Conservation (phyloP, 306 rosid genomes). For the Glycine tomentella region DNA sequence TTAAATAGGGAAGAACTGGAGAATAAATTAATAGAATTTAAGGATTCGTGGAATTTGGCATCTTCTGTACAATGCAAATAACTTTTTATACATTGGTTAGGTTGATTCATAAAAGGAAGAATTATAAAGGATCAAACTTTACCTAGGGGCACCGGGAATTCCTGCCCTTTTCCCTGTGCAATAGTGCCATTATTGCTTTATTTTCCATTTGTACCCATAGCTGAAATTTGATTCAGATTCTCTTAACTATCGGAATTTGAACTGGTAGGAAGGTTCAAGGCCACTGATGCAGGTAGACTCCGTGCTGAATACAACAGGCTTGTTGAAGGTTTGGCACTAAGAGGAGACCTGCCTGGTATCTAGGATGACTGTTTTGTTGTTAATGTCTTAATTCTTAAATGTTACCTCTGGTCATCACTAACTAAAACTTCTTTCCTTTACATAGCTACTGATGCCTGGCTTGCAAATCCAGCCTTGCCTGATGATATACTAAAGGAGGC, state of each 20-base stretch:
- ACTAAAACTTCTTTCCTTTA: slow-evolving; percentile 40
- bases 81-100: slow-evolving; percentile 1
- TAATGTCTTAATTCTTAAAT: slow-evolving; percentile 21
- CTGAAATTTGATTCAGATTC: slow-evolving; percentile 54
- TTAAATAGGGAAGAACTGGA: not conserved
- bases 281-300: slow-evolving; percentile 94
- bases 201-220: slow-evolving; percentile 35
- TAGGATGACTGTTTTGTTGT: slow-evolving; percentile 32
- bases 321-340: slow-evolving; percentile 91
- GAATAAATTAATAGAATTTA: not conserved
- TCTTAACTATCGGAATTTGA: slow-evolving; percentile 69
- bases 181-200: slow-evolving; percentile 23
- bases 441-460: slow-evolving; percentile 84
- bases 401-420: slow-evolving; percentile 23
- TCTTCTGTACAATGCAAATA: not conserved
- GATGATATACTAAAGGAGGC: slow-evolving; percentile 97
- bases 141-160: slow-evolving; percentile 1
- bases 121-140: slow-evolving; percentile 12
- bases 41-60: slow-evolving; percentile 25
- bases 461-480: slow-evolving; percentile 92
- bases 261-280: slow-evolving; percentile 98
- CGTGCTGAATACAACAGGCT: slow-evolving; percentile 93
- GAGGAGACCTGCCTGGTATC: slow-evolving; percentile 86
- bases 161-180: slow-evolving; percentile 13
- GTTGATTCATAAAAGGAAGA: slow-evolving; percentile 33